Conservation (phyloP, 176 grass and related monocot species). For the Puya raimondii region DNA sequence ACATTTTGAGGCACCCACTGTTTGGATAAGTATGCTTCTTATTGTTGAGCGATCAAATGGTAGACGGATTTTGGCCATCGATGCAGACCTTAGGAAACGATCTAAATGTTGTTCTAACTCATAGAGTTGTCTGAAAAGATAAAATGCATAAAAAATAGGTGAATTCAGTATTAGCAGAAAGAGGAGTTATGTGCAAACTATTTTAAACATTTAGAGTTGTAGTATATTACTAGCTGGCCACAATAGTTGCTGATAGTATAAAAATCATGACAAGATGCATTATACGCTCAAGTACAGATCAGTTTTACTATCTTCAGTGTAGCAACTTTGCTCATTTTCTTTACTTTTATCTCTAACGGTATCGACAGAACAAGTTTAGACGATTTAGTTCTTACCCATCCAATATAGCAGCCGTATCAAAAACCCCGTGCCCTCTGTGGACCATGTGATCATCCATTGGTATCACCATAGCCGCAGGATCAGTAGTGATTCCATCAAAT, state of each 20-base stretch:
- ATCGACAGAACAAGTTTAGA: not conserved
- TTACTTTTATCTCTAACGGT: not conserved
- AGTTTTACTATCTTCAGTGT: not conserved
- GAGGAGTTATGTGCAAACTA: not conserved
- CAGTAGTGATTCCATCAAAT: constrained; percentile 66
- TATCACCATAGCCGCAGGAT: constrained; percentile 81
- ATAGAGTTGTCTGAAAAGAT: constrained; percentile 62
- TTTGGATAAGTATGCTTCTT: constrained; percentile 54
- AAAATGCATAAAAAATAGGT: constrained; percentile 15
- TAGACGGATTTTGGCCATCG: constrained; percentile 52
- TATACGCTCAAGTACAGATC: not conserved
- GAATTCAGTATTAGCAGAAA: not conserved
- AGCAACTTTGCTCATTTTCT: not conserved
- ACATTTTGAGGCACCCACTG: constrained; percentile 64
- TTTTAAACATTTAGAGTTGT: too few relatives aligned
- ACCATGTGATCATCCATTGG: constrained; percentile 95
- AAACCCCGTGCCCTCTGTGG: constrained; percentile 92
- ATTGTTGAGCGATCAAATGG: constrained; percentile 60
- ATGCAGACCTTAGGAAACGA: constrained; percentile 66
- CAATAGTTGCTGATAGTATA: too few relatives aligned
- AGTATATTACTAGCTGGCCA: too few relatives aligned
- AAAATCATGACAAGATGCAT: too few relatives aligned
- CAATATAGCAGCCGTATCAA: constrained; percentile 84
- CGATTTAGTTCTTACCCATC: constrained; percentile 50
- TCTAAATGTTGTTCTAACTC: constrained; percentile 86